phyloP scores from a whole-genome alignment of 805 yeast genomes.

The Schwanniomyces polymorphus region DNA sequence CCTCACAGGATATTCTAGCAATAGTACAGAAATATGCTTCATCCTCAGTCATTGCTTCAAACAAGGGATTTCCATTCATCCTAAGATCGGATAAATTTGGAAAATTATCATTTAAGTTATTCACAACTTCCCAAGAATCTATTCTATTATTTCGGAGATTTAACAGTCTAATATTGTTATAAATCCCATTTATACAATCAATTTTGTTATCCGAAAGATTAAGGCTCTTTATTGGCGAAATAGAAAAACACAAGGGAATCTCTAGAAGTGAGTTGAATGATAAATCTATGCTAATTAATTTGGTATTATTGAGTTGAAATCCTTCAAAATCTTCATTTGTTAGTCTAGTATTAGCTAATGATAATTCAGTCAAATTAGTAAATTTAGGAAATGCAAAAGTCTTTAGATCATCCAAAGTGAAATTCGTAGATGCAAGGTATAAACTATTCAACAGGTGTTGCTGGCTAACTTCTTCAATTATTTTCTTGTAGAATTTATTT shows the following conservation, averaged over 20 bases:
- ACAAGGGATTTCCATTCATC: slow-evolving; percentile 55
- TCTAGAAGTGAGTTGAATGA: slow-evolving; percentile 42
- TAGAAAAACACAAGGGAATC: slow-evolving; percentile 1
- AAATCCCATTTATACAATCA: slow-evolving; percentile 1
- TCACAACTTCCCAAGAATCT: slow-evolving; percentile 48
- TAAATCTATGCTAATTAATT: slow-evolving; percentile 19
- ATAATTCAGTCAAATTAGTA: slow-evolving; percentile 34
- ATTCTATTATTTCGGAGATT: slow-evolving; percentile 57
- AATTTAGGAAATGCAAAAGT: slow-evolving; percentile 24
- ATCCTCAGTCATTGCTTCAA: slow-evolving; percentile 35
- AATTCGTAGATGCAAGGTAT: slow-evolving; percentile 26
- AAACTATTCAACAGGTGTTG: slow-evolving; percentile 15
- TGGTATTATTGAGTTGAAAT: slow-evolving; percentile 6
- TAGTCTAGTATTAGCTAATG: slow-evolving; percentile 35
- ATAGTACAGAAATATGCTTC: slow-evolving; percentile 24
- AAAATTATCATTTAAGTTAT: slow-evolving; percentile 25
- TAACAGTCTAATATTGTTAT: slow-evolving; percentile 18
- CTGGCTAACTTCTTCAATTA: neutral
- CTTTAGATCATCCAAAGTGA: slow-evolving; percentile 14
- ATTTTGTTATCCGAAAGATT: slow-evolving; percentile 40
- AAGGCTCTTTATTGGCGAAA: slow-evolving; percentile 10
- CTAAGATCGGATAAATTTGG: slow-evolving; percentile 48
- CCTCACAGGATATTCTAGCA: slow-evolving; percentile 40
- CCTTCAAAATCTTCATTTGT: slow-evolving; percentile 13
- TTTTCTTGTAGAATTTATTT: slow-evolving; percentile 34